Conservation (phyloP, 2,329 filamentous ascomycete species). For the Alternaria arbusti region DNA sequence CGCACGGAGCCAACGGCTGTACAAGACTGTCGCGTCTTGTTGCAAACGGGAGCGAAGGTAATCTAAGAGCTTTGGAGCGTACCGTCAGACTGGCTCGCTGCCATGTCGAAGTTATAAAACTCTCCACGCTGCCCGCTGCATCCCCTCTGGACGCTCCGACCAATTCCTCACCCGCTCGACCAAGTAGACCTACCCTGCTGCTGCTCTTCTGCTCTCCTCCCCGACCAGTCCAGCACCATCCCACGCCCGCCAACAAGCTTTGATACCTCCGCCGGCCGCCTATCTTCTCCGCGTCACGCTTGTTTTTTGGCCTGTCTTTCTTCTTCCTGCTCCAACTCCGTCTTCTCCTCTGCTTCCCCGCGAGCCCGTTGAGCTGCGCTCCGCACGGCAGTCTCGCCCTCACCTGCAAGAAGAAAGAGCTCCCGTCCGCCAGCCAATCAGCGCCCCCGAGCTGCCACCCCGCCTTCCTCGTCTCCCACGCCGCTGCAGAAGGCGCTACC, state of each 20-base stretch:
- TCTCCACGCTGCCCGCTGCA: conserved; percentile 40
- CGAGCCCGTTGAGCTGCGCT: conserved; percentile 14
- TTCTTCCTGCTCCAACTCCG: neutral
- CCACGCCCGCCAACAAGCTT: neutral
- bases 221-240: conserved; percentile 11
- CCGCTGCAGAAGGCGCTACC: conserved; percentile 28
- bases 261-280: neutral
- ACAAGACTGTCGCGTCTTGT: conserved; percentile 49
- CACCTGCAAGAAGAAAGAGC: conserved; percentile 25
- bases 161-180: conserved; percentile 27
- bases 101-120: conserved; percentile 50
- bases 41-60: conserved; percentile 51
- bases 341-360: neutral
- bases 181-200: conserved; percentile 17
- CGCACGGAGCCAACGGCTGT: conserved; percentile 50
- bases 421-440: conserved; percentile 35
- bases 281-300: neutral
- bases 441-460: conserved; percentile 27
- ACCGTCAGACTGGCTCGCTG: conserved; percentile 45
- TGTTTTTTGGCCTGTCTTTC: neutral
- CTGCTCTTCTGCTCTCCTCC: conserved; percentile 16
- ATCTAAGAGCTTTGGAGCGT: conserved; percentile 48
- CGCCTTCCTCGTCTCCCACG: conserved; percentile 28
- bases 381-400: conserved; percentile 13
- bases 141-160: conserved; percentile 39